Evolutionary conservation across 371 early-diverging fungal species (phyloP), one percentile per base, ranked within the genome.

Genomic region (Lichtheimia ramosa): DNA sequence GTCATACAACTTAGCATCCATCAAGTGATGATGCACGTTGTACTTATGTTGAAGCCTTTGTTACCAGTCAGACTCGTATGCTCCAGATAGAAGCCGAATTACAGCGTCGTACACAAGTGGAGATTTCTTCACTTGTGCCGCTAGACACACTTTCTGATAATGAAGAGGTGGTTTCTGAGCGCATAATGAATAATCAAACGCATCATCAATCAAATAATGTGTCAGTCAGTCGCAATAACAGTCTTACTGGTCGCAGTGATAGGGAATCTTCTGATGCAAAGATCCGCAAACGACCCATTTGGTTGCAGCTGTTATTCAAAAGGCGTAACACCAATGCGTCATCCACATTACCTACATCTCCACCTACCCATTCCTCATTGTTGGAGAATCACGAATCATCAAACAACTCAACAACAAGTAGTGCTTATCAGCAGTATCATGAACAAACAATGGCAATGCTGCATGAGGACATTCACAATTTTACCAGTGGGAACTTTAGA

Each of bases 61-160:
- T 63, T 16, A 39, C 57, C 8, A 28, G 16, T 12, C 63, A 63
- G 16, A 16, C 21, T n/a, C 6, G 24, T 25, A 28, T 63, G 43
- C 54, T 63, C 18, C 43, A 58, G 16, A 40, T 52, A 24, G 63
- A 63, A 58, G 41, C 56, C 21, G 54, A 63, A 23, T 25, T 63
- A 20, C 63, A 58, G 25, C 52, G 54, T 12, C 58, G 49, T 21
- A 18, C 27, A n/a, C 34, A 48, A 20, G 53, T 24, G 16, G 63
- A 63, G 48, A 57, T 63, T 16, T 13, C 15, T 21, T 57, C 63
- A 13, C 24, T 56, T 14, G 54, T 63, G 18, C 63, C 63, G 48
- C 40, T 63, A 7, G 63, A 63, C 21, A 51, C 53, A 14, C 49
- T 54, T 16, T 46, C 43, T 13, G 28, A 48, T 3, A 41, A 54